Evolutionary conservation across 2,329 filamentous ascomycete genomes (phyloP).

Genomic region (Cytospora schulzeri): DNA sequence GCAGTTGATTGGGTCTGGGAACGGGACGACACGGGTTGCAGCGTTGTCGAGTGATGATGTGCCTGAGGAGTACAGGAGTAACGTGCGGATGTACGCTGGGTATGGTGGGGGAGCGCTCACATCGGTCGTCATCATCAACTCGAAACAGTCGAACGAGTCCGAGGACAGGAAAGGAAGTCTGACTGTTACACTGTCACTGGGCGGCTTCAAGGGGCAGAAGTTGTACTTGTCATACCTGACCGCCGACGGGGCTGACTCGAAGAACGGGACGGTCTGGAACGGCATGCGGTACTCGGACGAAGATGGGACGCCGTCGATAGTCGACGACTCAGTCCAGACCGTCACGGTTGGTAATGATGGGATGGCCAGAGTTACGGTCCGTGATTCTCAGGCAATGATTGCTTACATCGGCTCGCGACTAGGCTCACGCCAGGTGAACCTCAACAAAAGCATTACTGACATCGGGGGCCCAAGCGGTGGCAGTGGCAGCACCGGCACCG

Average conservation of each 20-base stretch:
- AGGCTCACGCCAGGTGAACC: not conserved
- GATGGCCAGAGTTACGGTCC: not conserved
- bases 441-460: not conserved
- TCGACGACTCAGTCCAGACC: not conserved
- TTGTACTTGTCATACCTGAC: constrained; percentile 7
- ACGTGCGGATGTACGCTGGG: constrained; percentile 9
- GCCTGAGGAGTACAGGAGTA: not conserved
- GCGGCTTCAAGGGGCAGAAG: constrained; percentile 1
- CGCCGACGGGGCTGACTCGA: constrained; percentile 1
- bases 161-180: not conserved
- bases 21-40: constrained; percentile 1
- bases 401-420: constrained; percentile 6
- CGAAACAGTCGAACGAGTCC: not conserved
- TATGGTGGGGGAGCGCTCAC: constrained; percentile 1
- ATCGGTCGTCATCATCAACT: constrained; percentile 2
- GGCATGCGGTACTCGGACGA: constrained; percentile 1
- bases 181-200: not conserved
- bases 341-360: constrained; percentile 5
- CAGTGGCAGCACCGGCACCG: too few species aligned
- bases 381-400: constrained; percentile 3
- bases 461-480: not conserved
- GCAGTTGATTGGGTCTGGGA: constrained; percentile 3
- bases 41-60: not conserved
- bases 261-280: constrained; percentile 7
- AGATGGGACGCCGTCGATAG: not conserved